Percentiles rank a stretch among this genome's conserved stretches.
These are phyloP conservation scores for Scenedesmus sp. DNA, from an alignment of 163 green algal species.

Conservation along the genomic window DNA sequence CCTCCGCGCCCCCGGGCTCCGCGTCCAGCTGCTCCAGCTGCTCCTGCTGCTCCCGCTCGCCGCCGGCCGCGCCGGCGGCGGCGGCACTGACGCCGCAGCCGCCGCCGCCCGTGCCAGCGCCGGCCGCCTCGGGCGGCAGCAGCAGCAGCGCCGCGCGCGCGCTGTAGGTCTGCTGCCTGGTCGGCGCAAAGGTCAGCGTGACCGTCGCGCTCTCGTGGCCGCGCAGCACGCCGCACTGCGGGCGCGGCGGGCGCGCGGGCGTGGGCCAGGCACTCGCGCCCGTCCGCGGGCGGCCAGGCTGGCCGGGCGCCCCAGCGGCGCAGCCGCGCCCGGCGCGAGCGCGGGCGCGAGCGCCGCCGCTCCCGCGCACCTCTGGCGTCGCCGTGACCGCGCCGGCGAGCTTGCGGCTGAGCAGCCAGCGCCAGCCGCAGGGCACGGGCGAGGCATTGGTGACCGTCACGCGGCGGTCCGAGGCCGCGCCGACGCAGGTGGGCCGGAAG, in stretches of 20 bases:
- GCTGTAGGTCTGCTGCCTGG: constrained; percentile 51
- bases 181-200: constrained; percentile 62
- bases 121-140: constrained; percentile 27
- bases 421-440: constrained; percentile 60
- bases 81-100: neutral
- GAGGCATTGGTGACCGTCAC: constrained; percentile 69
- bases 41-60: neutral
- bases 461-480: constrained; percentile 56
- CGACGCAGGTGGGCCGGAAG: constrained; percentile 81
- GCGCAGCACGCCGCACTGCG: constrained; percentile 57
- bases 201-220: constrained; percentile 65
- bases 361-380: constrained; percentile 36
- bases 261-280: too few relatives aligned
- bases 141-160: constrained; percentile 47
- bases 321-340: too few relatives aligned
- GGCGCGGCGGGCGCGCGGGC: neutral
- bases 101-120: neutral
- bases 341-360: too few relatives aligned
- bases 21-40: neutral
- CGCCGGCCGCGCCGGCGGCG: neutral
- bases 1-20: neutral
- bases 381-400: constrained; percentile 55
- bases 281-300: too few relatives aligned
- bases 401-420: constrained; percentile 54
- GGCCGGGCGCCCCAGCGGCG: too few relatives aligned